Base-by-base conservation (phyloP, 225 moss, liverwort and hornwort species). In the Pseudoscleropodium purum region DNA sequence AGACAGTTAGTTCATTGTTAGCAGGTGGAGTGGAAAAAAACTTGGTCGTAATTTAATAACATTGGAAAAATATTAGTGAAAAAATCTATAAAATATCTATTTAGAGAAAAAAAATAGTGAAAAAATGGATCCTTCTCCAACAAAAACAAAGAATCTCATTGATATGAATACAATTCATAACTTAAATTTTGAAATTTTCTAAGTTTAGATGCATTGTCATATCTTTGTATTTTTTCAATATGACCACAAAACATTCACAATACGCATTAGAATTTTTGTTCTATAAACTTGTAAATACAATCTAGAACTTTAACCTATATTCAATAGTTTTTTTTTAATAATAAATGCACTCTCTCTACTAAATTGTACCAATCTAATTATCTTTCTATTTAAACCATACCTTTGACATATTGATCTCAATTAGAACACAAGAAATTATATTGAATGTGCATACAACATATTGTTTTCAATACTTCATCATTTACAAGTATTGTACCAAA, bases 11-110 rank as follows among this genome's bases (percentile, higher is more conserved):
- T 59, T 16, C 6, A 68, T 68, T 11, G 12, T 21, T 68, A n/a
- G n/a, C 13, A 0, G 0, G 21, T n/a, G 68, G 68, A 69, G 24
- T 23, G 23, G 20, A 24, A 7, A 37, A 64, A 66, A 20, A 20
- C 0, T 1, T 5, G 3, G 5, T 67, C 36, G 34, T 34, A 34
- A 18, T n/a, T n/a, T n/a, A n/a, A n/a, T n/a, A n/a, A n/a, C n/a
- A 20, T 37, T 20, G 4, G 10, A 6, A 23, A 67, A 67, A 69
- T 12, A 7, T 0, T 12, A 4, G n/a, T 21, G 68, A 41, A 72
- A 15, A 15, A 41, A n/a, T n/a, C n/a, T n/a, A n/a, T n/a, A 25
- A 26, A 15, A 5, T 25, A 26, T 72, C 4, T 41, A 41, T 8
- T 26, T 41, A 2, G 5, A 26, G 9, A 72, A 26, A n/a, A 29